Percentiles rank a stretch among this genome's conserved stretches.
Evolutionary conservation across 768 basidiomycete species (phyloP).

Genomic region (Basidioascus undulatus): DNA sequence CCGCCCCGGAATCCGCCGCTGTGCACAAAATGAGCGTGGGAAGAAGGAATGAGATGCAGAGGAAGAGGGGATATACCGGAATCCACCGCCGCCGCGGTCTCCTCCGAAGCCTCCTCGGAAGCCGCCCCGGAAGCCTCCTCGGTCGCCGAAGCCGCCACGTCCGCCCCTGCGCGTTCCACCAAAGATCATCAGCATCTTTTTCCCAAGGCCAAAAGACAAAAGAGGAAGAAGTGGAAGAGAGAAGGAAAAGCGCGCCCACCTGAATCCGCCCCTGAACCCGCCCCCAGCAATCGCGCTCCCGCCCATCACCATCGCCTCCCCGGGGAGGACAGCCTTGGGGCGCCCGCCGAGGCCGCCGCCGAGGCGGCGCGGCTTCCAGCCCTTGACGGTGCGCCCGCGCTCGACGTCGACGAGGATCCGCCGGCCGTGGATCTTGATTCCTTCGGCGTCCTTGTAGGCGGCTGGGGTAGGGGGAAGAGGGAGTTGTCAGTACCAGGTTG

Average conservation of each 20-base stretch:
- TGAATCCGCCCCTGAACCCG: conserved; percentile 21
- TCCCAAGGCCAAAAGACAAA: background rate
- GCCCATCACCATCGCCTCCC: conserved; percentile 23
- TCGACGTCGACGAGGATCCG: conserved; percentile 94
- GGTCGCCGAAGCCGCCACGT: conserved; percentile 14
- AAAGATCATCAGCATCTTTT: too few species aligned
- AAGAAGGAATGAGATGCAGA: too few species aligned
- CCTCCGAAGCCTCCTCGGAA: conserved; percentile 3
- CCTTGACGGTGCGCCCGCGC: conserved; percentile 86
- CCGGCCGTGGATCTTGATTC: conserved; percentile 85
- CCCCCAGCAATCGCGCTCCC: conserved; percentile 27
- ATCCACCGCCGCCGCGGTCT: background rate
- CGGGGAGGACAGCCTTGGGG: conserved; percentile 38
- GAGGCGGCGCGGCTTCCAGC: conserved; percentile 89
- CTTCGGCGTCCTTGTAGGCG: conserved; percentile 97
- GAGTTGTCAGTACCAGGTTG: background rate
- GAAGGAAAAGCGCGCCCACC: conserved; percentile 1
- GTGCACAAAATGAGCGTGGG: too few species aligned
- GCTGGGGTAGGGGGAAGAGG: conserved; percentile 12
- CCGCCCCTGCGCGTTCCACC: conserved; percentile 11
- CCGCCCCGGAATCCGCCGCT: conserved; percentile 17
- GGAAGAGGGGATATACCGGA: too few species aligned
- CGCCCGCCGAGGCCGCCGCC: conserved; percentile 99
- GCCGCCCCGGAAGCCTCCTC: conserved; percentile 15
- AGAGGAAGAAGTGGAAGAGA: conserved; percentile 9